These are phyloP conservation scores for Stephanodiscus minutulus DNA, from an alignment of 108 stramenopile genomes.

Conservation along the genomic window DNA sequence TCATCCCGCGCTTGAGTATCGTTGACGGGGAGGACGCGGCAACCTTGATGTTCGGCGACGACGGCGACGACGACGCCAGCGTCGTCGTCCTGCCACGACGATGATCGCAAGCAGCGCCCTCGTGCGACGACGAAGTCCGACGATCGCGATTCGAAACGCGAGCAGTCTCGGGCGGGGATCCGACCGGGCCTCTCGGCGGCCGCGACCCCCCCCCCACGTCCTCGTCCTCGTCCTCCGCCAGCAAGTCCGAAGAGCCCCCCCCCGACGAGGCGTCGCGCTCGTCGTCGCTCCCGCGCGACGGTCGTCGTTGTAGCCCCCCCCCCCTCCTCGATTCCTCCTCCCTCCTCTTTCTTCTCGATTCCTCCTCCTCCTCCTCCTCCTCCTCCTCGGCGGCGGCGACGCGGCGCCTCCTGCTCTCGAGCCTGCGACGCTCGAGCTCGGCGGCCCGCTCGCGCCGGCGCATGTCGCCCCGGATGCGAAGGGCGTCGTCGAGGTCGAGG, in stretches of 20 bases:
- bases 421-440: background rate
- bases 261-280: background rate
- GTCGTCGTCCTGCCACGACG: too few species aligned
- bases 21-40: background rate
- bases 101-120: too few species aligned
- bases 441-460: too few species aligned
- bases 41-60: too few species aligned
- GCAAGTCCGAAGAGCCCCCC: background rate
- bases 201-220: background rate
- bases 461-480: too few species aligned
- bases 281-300: background rate
- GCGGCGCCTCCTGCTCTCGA: background rate
- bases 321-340: background rate
- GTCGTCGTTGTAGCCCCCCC: background rate
- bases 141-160: background rate
- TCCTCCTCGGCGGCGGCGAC: background rate
- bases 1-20: background rate
- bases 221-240: background rate
- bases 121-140: background rate
- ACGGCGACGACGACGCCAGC: background rate
- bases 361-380: background rate
- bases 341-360: too few species aligned
- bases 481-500: too few species aligned
- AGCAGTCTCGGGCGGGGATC: background rate
- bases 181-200: background rate